A percentile compares a stretch with the other conserved stretches of the same genome.
Conservation (phyloP, 495 filamentous ascomycete species). For the Lichina pygmaea region DNA sequence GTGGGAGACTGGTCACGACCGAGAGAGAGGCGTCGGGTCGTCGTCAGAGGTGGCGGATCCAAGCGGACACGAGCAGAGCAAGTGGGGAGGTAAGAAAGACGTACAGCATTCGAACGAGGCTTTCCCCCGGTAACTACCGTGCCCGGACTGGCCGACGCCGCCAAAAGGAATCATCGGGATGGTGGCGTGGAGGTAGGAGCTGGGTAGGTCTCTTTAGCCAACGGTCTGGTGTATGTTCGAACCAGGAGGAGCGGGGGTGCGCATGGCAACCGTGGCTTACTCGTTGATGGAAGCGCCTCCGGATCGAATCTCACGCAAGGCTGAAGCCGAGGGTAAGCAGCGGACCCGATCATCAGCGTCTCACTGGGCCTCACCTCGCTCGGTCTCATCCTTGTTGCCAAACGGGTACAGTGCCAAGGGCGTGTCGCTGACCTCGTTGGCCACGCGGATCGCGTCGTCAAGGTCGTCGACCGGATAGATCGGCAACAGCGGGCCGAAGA, state of each 20-base stretch:
- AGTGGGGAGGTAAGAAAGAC: no score
- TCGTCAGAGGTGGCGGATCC: slow-evolving; percentile 9
- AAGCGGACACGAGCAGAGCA: not conserved
- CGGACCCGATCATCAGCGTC: not conserved
- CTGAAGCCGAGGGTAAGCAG: slow-evolving; percentile 6
- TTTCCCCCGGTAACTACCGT: slow-evolving; percentile 61
- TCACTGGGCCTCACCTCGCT: slow-evolving; percentile 21
- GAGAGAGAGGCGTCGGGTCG: slow-evolving; percentile 10
- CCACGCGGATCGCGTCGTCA: slow-evolving; percentile 55
- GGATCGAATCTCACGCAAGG: slow-evolving; percentile 36
- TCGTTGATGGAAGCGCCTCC: slow-evolving; percentile 68
- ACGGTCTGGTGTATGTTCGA: slow-evolving; percentile 10
- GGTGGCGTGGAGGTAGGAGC: slow-evolving; percentile 44
- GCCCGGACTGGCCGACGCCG: slow-evolving; percentile 67
- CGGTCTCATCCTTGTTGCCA: slow-evolving; percentile 46
- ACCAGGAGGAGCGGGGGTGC: slow-evolving; percentile 2
- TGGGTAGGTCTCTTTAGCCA: slow-evolving; percentile 7
- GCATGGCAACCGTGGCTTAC: not conserved
- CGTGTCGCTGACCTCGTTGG: slow-evolving; percentile 49
- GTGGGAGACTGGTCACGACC: slow-evolving; percentile 16
- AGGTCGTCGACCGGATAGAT: slow-evolving; percentile 47
- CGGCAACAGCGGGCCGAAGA: slow-evolving; percentile 71
- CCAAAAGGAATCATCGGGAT: slow-evolving; percentile 65
- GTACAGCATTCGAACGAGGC: slow-evolving; percentile 67
- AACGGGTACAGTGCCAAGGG: slow-evolving; percentile 68